These are phyloP conservation scores for Yamadazyma taylorii DNA, from an alignment of 1,139 yeast species.

Conservation along the genomic window DNA sequence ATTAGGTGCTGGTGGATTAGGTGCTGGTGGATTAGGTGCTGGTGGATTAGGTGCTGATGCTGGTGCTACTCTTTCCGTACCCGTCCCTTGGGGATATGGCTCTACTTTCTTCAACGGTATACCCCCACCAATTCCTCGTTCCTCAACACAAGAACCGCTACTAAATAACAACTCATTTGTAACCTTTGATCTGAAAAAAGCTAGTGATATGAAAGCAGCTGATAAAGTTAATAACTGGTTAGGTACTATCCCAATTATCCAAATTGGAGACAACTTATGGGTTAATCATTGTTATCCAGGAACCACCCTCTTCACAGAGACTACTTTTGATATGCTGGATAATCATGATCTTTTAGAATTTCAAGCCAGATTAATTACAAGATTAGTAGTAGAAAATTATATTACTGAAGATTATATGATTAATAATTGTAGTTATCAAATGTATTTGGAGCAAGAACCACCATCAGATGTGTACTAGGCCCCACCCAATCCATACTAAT, in stretches of 20 bases:
- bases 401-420: conserved; percentile 6
- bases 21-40: too few species aligned
- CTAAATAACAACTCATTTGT: neutral
- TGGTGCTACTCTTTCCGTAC: too few species aligned
- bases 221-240: conserved; percentile 71
- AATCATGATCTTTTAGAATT: conserved; percentile 46
- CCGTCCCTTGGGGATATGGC: too few species aligned
- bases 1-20: too few species aligned
- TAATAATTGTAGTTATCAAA: neutral
- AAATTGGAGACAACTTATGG: conserved; percentile 3
- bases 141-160: neutral
- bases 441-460: neutral
- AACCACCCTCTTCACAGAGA: conserved; percentile 23
- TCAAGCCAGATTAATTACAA: conserved; percentile 53
- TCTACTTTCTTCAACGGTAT: too few species aligned
- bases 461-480: neutral
- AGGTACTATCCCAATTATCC: neutral
- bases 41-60: too few species aligned
- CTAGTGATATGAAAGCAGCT: conserved; percentile 55
- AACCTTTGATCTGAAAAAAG: conserved; percentile 56
- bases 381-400: conserved; percentile 42
- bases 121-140: neutral
- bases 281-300: conserved; percentile 36
- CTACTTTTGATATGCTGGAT: conserved; percentile 17
- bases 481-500: conserved; percentile 2